These are phyloP conservation scores for Neurospora sp. DNA, from an alignment of 495 filamentous ascomycete species.

Conservation along the genomic window DNA sequence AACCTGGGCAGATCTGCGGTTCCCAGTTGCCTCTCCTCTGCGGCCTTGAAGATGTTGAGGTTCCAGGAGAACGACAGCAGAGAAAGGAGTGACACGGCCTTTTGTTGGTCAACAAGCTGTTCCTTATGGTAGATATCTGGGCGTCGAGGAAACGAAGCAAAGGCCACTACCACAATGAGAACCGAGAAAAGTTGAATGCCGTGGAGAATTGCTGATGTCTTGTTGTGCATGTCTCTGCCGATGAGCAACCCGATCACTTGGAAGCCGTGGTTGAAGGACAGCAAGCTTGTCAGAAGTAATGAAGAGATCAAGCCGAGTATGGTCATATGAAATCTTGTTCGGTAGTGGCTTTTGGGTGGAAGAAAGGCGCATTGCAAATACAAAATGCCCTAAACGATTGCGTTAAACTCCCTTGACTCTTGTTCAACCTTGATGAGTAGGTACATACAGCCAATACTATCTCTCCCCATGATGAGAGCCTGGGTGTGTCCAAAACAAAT, in stretches of 20 bases:
- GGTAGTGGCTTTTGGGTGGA: conserved; percentile 11
- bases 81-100: conserved; percentile 40
- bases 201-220: conserved; percentile 3
- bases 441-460: conserved; percentile 2
- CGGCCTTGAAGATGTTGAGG: conserved; percentile 34
- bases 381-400: conserved; percentile 8
- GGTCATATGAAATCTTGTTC: conserved; percentile 21
- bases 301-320: conserved; percentile 23
- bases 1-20: conserved; percentile 45
- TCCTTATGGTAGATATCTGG: conserved; percentile 45
- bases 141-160: conserved; percentile 42
- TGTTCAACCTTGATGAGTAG: background rate
- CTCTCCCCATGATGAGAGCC: conserved; percentile 11
- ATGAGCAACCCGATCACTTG: conserved; percentile 4
- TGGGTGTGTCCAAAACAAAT: background rate
- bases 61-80: conserved; percentile 53
- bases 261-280: conserved; percentile 17
- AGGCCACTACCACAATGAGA: conserved; percentile 10
- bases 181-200: conserved; percentile 17
- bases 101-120: conserved; percentile 47
- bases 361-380: conserved; percentile 20
- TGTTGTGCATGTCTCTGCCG: background rate
- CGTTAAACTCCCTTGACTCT: background rate
- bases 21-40: conserved; percentile 37
- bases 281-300: conserved; percentile 12